Conservation (phyloP, 371 early-diverging fungal genomes). For the Parasitella parasitica region DNA sequence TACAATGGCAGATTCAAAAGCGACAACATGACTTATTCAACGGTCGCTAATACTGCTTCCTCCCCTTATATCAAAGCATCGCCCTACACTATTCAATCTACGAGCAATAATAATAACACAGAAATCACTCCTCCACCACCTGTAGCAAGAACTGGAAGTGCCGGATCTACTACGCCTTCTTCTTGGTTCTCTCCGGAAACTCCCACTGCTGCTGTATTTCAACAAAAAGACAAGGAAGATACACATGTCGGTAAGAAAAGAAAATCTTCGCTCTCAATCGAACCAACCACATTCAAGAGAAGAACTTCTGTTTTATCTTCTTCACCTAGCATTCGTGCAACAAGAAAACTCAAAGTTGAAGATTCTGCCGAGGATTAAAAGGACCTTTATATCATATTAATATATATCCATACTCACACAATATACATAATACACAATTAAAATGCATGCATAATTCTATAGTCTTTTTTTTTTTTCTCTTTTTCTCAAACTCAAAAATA, state of each 20-base stretch:
- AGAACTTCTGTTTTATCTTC: neutral
- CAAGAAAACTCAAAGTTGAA: constrained; percentile 1
- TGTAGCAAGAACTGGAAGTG: neutral
- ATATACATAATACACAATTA: neutral
- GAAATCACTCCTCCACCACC: neutral
- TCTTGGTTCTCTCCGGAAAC: constrained; percentile 29
- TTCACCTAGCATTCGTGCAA: neutral
- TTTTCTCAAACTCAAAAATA: neutral
- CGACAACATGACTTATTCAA: neutral
- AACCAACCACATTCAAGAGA: neutral
- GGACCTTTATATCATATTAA: neutral
- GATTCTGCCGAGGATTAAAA: neutral
- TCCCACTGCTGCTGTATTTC: constrained; percentile 21
- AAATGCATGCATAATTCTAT: neutral
- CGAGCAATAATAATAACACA: neutral
- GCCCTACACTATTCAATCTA: neutral
- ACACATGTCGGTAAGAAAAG: neutral
- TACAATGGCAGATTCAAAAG: neutral
- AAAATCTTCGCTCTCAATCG: neutral
- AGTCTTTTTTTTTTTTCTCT: neutral
- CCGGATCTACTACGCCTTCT: constrained; percentile 18
- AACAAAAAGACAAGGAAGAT: constrained; percentile 2
- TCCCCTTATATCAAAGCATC: constrained; percentile 10
- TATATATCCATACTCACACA: neutral
- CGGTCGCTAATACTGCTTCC: neutral